A percentile compares a stretch with the other conserved stretches of the same genome.
Conservation (phyloP, 768 basidiomycete genomes). For the Mycena galopus region DNA sequence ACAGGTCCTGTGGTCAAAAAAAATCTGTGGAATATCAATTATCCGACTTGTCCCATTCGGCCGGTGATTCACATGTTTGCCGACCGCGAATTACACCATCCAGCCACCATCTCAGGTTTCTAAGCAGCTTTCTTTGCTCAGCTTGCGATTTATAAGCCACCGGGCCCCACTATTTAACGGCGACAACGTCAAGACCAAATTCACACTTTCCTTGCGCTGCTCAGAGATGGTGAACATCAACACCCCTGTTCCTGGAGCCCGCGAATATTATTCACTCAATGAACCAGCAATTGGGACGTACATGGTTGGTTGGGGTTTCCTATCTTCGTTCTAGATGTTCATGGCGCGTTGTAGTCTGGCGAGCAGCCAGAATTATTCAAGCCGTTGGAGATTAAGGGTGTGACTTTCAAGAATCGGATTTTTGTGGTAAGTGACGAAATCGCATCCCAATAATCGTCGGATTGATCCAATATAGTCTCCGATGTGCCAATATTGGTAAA, state of each 20-base stretch:
- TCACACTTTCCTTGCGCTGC: too few relatives aligned
- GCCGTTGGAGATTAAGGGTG: slow-evolving; percentile 70
- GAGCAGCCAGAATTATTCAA: slow-evolving; percentile 72
- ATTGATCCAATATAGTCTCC: slow-evolving; percentile 63
- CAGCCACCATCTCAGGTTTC: too few relatives aligned
- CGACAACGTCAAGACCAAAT: too few relatives aligned
- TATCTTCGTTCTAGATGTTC: not conserved
- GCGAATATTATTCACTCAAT: slow-evolving; percentile 72
- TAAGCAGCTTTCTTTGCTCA: not conserved
- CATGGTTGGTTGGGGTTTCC: slow-evolving; percentile 24
- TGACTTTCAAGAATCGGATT: slow-evolving; percentile 81
- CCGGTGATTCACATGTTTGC: too few relatives aligned
- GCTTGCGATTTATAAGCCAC: too few relatives aligned
- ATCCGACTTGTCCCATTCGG: too few relatives aligned
- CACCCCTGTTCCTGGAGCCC: slow-evolving; percentile 60
- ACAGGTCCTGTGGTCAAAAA: slow-evolving; percentile 26
- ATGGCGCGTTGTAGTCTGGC: slow-evolving; percentile 54
- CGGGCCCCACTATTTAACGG: too few relatives aligned
- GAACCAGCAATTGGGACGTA: slow-evolving; percentile 66
- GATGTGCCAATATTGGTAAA: slow-evolving; percentile 87
- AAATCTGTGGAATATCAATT: too few relatives aligned
- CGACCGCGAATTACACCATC: too few relatives aligned
- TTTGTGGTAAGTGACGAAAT: slow-evolving; percentile 63
- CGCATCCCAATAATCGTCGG: not conserved
- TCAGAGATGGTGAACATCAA: slow-evolving; percentile 56